phyloP scores from a whole-genome alignment of 176 grass and related monocot genomes.

The Chrysopogon serrulatus region DNA sequence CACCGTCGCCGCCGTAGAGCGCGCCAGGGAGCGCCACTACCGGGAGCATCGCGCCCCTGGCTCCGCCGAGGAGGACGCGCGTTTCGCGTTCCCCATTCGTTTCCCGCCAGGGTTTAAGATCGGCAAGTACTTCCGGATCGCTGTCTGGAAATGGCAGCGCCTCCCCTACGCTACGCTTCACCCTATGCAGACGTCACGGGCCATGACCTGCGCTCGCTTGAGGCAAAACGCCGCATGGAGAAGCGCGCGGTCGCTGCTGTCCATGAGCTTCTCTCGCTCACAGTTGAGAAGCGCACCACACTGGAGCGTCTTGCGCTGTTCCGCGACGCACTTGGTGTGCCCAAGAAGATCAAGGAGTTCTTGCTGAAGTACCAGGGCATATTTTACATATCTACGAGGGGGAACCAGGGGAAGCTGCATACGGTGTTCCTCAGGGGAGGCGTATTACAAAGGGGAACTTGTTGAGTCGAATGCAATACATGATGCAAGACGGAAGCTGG shows the following conservation, averaged over 20 bases:
- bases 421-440: conserved; percentile 82
- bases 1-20: conserved; percentile 57
- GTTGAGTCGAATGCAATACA: conserved; percentile 56
- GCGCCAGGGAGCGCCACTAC: conserved; percentile 66
- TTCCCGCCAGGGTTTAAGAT: conserved; percentile 97
- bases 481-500: conserved; percentile 42
- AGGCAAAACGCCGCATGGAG: conserved; percentile 75
- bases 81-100: conserved; percentile 73
- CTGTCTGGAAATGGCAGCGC: conserved; percentile 91
- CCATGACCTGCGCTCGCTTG: conserved; percentile 81
- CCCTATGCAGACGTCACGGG: conserved; percentile 78
- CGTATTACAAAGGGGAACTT: conserved; percentile 72
- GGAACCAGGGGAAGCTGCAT: conserved; percentile 83
- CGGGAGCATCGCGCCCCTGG: conserved; percentile 44
- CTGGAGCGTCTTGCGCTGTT: conserved; percentile 80
- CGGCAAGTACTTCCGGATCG: conserved; percentile 85
- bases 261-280: conserved; percentile 72
- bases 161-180: conserved; percentile 83
- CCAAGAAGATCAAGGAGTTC: conserved; percentile 93
- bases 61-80: conserved; percentile 59
- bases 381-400: conserved; percentile 86
- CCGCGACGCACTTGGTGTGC: conserved; percentile 62
- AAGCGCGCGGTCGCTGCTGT: conserved; percentile 72
- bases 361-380: conserved; percentile 83
- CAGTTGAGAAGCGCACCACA: conserved; percentile 69